Evolutionary conservation across 2,329 filamentous ascomycete genomes (phyloP).

Genomic region (Aschersonia sp.): DNA sequence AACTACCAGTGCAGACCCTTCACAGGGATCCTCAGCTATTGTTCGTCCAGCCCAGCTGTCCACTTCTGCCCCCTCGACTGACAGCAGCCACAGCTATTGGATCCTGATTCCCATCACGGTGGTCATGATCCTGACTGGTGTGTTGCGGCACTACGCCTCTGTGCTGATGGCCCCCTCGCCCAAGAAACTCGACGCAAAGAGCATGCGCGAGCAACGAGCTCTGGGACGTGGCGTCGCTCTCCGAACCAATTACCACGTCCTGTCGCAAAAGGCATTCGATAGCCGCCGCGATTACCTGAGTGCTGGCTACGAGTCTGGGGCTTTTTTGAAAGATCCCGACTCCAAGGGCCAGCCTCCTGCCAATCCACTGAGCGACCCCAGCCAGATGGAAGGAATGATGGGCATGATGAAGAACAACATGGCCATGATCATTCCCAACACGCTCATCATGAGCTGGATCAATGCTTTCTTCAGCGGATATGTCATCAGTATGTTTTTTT

Average conservation of each 20-base stretch:
- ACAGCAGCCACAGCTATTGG: constrained; percentile 62
- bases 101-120: constrained; percentile 94
- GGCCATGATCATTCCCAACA: constrained; percentile 99
- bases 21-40: constrained; percentile 96
- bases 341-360: constrained; percentile 72
- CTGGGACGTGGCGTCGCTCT: constrained; percentile 75
- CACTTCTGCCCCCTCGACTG: background rate
- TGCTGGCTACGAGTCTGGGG: constrained; percentile 68
- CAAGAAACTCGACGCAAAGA: constrained; percentile 62
- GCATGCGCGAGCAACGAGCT: constrained; percentile 74
- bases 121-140: constrained; percentile 93
- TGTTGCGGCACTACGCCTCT: constrained; percentile 90
- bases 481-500: constrained; percentile 61
- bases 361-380: constrained; percentile 91
- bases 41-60: constrained; percentile 37
- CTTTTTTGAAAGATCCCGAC: constrained; percentile 81
- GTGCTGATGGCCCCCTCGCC: constrained; percentile 77
- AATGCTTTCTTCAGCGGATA: constrained; percentile 98
- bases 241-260: constrained; percentile 65
- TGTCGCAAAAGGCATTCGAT: constrained; percentile 66
- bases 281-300: constrained; percentile 68
- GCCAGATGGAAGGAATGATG: constrained; percentile 99
- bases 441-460: constrained; percentile 99
- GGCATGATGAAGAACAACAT: constrained; percentile 99
- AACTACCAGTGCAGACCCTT: constrained; percentile 84